Evolutionary conservation across 2,329 filamentous ascomycete species (phyloP).

Genomic region (Hortaea sp.): DNA sequence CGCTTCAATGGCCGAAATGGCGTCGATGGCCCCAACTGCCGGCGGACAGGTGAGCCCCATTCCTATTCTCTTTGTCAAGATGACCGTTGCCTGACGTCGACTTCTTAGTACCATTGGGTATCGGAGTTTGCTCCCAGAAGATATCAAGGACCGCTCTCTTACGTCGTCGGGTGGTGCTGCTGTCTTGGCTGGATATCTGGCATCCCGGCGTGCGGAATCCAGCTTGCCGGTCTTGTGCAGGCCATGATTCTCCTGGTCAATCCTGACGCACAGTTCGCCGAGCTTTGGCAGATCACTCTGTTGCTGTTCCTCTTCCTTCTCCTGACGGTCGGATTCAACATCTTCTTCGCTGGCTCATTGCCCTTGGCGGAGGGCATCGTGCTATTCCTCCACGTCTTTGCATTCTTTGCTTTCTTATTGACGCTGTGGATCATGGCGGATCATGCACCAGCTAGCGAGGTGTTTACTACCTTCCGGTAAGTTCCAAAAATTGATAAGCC

Average conservation of each 20-base stretch:
- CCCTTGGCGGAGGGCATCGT: conserved; percentile 27
- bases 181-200: conserved; percentile 25
- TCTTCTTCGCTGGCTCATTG: conserved; percentile 24
- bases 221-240: conserved; percentile 21
- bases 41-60: conserved; percentile 9
- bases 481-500: neutral
- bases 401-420: conserved; percentile 35
- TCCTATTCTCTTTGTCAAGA: neutral
- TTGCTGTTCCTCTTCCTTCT: conserved; percentile 22
- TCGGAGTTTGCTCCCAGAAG: conserved; percentile 33
- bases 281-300: conserved; percentile 22
- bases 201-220: conserved; percentile 20
- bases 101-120: conserved; percentile 23
- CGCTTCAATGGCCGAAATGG: conserved; percentile 24
- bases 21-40: conserved; percentile 23
- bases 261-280: conserved; percentile 14
- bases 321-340: conserved; percentile 26
- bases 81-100: neutral
- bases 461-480: conserved; percentile 27
- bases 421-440: conserved; percentile 26
- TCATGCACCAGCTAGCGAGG: conserved; percentile 18
- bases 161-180: conserved; percentile 34
- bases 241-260: conserved; percentile 22
- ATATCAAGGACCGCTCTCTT: conserved; percentile 35
- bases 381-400: conserved; percentile 32